phyloP scores from a whole-genome alignment of 2,329 filamentous ascomycete species.

The Nothophaeocryptopus gaeumannii region DNA sequence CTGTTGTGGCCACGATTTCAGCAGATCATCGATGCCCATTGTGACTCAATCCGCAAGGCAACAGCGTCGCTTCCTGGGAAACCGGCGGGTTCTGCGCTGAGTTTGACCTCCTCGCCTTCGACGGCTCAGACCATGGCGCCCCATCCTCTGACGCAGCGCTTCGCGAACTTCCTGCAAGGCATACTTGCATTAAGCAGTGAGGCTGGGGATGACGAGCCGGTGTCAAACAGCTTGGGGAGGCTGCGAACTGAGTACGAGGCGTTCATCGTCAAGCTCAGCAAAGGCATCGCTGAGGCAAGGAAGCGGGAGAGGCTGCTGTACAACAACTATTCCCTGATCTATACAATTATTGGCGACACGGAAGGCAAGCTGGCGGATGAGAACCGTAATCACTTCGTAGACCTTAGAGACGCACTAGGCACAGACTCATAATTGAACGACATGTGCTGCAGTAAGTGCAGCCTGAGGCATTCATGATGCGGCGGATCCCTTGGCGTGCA shows the following conservation, averaged over 20 bases:
- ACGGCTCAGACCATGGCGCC: conserved; percentile 73
- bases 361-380: conserved; percentile 71
- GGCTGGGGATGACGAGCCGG: conserved; percentile 89
- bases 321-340: conserved; percentile 93
- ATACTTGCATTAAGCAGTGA: conserved; percentile 82
- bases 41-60: conserved; percentile 72
- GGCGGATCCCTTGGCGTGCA: too few species aligned
- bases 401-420: conserved; percentile 45
- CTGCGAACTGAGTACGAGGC: conserved; percentile 78
- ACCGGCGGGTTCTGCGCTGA: conserved; percentile 52
- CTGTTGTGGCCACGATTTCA: conserved; percentile 95
- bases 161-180: conserved; percentile 85
- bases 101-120: conserved; percentile 53
- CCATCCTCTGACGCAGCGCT: conserved; percentile 89
- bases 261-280: conserved; percentile 75
- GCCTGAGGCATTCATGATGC: neutral
- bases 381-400: conserved; percentile 71
- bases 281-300: conserved; percentile 70
- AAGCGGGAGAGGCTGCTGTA: conserved; percentile 85
- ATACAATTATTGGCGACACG: conserved; percentile 77
- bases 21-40: conserved; percentile 87
- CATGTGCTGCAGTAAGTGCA: neutral
- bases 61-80: conserved; percentile 49
- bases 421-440: conserved; percentile 15
- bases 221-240: conserved; percentile 74